These are phyloP conservation scores for Talaromyces proteolyticus DNA, from an alignment of 495 filamentous ascomycete species.

Conservation along the genomic window DNA sequence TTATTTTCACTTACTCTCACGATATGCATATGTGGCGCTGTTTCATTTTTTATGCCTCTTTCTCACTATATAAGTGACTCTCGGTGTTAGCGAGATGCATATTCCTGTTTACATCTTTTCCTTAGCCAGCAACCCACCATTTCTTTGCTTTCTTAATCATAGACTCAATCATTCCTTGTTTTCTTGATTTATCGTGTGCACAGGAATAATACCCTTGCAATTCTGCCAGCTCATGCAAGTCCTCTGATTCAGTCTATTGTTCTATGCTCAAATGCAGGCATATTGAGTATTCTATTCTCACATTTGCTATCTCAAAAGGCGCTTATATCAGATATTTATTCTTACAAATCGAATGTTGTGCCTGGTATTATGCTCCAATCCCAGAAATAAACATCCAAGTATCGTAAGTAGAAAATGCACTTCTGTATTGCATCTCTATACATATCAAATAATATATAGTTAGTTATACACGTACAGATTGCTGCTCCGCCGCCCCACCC, in stretches of 20 bases:
- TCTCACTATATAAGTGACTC: background rate
- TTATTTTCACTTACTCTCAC: background rate
- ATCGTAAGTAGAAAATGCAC: too few relatives aligned
- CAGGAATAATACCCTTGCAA: constrained; percentile 5
- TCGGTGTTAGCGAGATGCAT: background rate
- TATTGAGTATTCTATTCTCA: background rate
- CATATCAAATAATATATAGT: background rate
- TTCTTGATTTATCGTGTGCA: background rate
- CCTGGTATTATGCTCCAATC: too few relatives aligned
- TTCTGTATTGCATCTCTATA: too few relatives aligned
- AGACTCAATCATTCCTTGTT: background rate
- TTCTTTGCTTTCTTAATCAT: background rate
- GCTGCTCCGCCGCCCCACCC: too few relatives aligned
- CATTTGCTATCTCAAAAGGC: background rate
- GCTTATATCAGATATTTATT: background rate
- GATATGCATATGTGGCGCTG: background rate
- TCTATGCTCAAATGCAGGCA: constrained; percentile 3
- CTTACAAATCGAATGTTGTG: too few relatives aligned
- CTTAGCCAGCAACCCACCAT: background rate
- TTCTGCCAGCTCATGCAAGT: background rate
- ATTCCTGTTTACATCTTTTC: background rate
- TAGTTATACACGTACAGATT: too few relatives aligned
- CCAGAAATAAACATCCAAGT: background rate
- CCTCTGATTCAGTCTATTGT: background rate
- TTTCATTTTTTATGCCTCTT: constrained; percentile 5